These are phyloP conservation scores for Capsella rubella DNA, from an alignment of 441 rosid species.

Conservation along the genomic window DNA sequence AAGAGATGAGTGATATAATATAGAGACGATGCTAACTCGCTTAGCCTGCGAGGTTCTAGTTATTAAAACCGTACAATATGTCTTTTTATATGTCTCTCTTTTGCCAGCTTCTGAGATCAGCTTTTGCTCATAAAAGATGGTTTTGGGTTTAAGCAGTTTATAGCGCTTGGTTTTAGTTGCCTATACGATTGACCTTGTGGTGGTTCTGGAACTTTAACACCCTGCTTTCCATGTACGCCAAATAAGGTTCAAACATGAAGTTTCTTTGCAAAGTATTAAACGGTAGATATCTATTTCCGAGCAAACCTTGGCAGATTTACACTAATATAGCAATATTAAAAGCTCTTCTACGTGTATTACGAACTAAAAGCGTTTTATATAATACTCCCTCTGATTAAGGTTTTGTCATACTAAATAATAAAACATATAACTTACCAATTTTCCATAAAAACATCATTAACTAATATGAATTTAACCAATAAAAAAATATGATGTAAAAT, in stretches of 20 bases:
- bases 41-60: background rate
- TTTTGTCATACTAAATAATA: too few relatives aligned
- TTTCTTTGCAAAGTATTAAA: background rate
- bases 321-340: background rate
- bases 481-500: too few relatives aligned
- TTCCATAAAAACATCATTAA: too few relatives aligned
- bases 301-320: background rate
- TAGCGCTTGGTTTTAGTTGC: slow-evolving; percentile 10
- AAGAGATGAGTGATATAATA: background rate
- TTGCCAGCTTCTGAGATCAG: slow-evolving; percentile 18
- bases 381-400: too few relatives aligned
- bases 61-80: slow-evolving; percentile 3
- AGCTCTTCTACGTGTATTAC: background rate
- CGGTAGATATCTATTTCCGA: background rate
- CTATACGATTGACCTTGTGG: slow-evolving; percentile 5
- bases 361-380: background rate
- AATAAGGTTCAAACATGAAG: background rate
- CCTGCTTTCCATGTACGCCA: background rate
- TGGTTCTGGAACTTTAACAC: background rate
- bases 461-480: too few relatives aligned
- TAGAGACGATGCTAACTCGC: background rate
- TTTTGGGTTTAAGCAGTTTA: background rate
- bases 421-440: too few relatives aligned
- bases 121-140: slow-evolving; percentile 7
- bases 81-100: background rate